Percentiles rank a stretch among this genome's conserved stretches.
phyloP scores from a whole-genome alignment of 768 basidiomycete genomes.

The Astraeus odoratus region DNA sequence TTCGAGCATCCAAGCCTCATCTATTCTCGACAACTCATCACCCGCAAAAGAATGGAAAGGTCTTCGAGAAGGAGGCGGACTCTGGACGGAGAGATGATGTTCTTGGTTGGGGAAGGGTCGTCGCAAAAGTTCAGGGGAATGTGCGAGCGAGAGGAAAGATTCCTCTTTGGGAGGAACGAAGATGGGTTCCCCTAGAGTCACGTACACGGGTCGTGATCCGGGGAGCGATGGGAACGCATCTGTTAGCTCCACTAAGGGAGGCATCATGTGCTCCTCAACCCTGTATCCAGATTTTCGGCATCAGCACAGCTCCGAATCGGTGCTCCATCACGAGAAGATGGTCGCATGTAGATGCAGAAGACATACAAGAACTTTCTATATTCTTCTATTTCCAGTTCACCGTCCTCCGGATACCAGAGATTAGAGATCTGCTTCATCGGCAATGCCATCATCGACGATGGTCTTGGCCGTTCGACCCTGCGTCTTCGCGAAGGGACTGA shows the following conservation, averaged over 20 bases:
- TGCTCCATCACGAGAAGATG: background rate
- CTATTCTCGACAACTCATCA: slow-evolving; percentile 18
- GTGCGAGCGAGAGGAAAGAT: slow-evolving; percentile 37
- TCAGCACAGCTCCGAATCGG: too few relatives aligned
- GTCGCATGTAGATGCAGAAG: background rate
- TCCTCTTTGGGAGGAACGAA: slow-evolving; percentile 26
- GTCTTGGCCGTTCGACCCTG: slow-evolving; percentile 4
- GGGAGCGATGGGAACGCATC: slow-evolving; percentile 38
- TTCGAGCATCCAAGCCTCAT: slow-evolving; percentile 35
- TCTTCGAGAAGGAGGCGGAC: slow-evolving; percentile 25
- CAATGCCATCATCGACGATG: slow-evolving; percentile 12
- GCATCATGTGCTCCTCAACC: background rate
- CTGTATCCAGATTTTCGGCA: slow-evolving; percentile 7
- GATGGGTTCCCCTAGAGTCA: slow-evolving; percentile 30
- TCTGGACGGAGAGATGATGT: slow-evolving; percentile 28
- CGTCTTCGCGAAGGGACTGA: background rate
- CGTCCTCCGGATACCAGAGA: slow-evolving; percentile 4
- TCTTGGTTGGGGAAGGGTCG: slow-evolving; percentile 19
- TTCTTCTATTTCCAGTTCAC: slow-evolving; percentile 1
- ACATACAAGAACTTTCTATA: slow-evolving; percentile 12
- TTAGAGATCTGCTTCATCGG: slow-evolving; percentile 8
- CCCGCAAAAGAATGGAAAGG: slow-evolving; percentile 27
- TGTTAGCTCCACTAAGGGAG: slow-evolving; percentile 9
- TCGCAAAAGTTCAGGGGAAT: slow-evolving; percentile 20
- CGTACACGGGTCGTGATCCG: slow-evolving; percentile 38